Base-by-base conservation (phyloP, 1,284 basidiomycete genomes). In the Fomitopsis betulina region DNA sequence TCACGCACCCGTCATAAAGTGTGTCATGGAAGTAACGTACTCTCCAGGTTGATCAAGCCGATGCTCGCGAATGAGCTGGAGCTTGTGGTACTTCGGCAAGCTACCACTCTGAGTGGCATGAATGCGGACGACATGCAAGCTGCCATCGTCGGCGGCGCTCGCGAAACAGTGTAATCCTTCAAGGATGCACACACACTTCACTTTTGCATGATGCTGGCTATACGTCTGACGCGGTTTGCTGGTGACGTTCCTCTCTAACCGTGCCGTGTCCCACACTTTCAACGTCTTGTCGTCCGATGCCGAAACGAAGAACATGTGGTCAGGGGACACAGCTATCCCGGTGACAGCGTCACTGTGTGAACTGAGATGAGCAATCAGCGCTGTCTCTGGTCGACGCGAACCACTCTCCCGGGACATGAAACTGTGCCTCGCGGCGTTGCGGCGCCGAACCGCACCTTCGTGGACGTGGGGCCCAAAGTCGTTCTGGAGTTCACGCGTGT, bases 291-390 rank as follows among this genome's bases (percentile, higher is more conserved):
- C 94, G 62, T 91, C 86, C 1, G 94, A 96, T 0, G 87, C 84
- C 0, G 95, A 91, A 1, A 94, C 89, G 66, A 99, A 98, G 78
- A 98, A 99, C 63, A 88, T 76, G 63, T 97, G 94, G 69, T 99
- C 97, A 0, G 95, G 94, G 1, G 96, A 90, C 10, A 96, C 91
- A 0, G 89, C 89, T 17, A 99, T 77, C 1, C 86, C 83, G 1
- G 89, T 94, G 60, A 99, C 79, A 1, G 85, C 79, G 17, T 88
- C 90, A 0, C 85, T 83, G 68, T 98, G 95, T 9, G 93, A 93
- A 21, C 83, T 83, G n/a, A 96, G 80, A 70, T 96, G 90, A 0
- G 91, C 88, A 53, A 97, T 85, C 60, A 96, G 82, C 0, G 82
- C 88, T 0, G 91, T 89, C 60, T 93, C 91, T 5, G 82, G 77